phyloP scores from a whole-genome alignment of 2,329 filamentous ascomycete species.

The Coniochaeta sp. region DNA sequence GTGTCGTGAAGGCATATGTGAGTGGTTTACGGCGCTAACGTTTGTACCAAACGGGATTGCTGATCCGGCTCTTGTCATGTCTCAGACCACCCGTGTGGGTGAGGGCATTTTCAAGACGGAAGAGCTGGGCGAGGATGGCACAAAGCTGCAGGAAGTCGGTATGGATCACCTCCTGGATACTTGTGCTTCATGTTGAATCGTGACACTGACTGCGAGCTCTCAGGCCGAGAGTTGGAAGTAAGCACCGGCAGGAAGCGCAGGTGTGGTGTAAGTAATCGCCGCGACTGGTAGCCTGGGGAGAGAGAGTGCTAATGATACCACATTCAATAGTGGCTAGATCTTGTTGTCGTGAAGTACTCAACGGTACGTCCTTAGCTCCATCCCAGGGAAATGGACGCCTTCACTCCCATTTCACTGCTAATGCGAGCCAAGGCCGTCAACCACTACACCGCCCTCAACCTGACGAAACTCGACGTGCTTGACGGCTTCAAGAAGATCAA shows the following conservation, averaged over 20 bases:
- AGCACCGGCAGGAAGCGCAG: conserved; percentile 51
- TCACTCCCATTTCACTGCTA: not conserved
- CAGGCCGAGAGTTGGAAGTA: conserved; percentile 24
- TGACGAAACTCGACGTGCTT: conserved; percentile 61
- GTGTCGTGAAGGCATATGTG: conserved; percentile 59
- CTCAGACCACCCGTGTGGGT: conserved; percentile 52
- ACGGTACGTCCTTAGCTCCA: conserved; percentile 6
- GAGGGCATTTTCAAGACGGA: conserved; percentile 63
- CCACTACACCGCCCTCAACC: conserved; percentile 55
- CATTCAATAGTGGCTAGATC: conserved; percentile 35
- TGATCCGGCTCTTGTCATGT: not conserved
- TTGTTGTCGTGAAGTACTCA: conserved; percentile 61
- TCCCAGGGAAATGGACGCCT: not conserved
- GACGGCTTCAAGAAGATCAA: conserved; percentile 71
- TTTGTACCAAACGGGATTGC: not conserved
- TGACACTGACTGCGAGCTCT: not conserved
- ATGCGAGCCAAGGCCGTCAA: conserved; percentile 38
- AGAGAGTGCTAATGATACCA: not conserved
- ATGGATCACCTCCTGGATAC: conserved; percentile 20
- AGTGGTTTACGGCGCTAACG: conserved; percentile 4
- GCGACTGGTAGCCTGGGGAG: conserved; percentile 21
- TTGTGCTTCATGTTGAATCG: not conserved
- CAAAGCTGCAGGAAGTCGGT: conserved; percentile 39
- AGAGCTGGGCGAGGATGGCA: conserved; percentile 34
- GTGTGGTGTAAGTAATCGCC: conserved; percentile 27